A percentile compares a stretch with the other conserved stretches of the same genome.
Conservation (phyloP, 2,329 filamentous ascomycete genomes). For the Chaetomiaceae sp. region DNA sequence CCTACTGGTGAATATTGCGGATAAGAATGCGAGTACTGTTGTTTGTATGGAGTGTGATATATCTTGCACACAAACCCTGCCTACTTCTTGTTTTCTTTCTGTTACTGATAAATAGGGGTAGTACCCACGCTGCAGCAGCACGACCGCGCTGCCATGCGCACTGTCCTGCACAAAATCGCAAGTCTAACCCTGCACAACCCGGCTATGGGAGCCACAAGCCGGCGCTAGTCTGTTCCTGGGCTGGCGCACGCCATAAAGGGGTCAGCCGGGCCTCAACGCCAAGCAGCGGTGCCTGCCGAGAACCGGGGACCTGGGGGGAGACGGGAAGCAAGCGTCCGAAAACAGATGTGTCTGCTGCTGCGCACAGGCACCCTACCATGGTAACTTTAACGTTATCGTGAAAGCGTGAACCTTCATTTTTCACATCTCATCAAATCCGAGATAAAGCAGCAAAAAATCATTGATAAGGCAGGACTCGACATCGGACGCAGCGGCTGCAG, state of each 20-base stretch:
- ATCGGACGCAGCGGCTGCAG: not conserved
- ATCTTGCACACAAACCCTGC: too few relatives aligned
- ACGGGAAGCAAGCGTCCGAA: not conserved
- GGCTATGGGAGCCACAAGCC: constrained; percentile 6
- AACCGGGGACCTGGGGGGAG: not conserved
- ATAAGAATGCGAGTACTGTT: too few relatives aligned
- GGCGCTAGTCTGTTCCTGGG: constrained; percentile 10
- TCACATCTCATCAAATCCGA: not conserved
- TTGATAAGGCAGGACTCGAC: not conserved
- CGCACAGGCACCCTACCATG: too few relatives aligned
- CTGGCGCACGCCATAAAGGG: not conserved
- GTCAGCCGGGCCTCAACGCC: constrained; percentile 1
- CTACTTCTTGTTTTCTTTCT: too few relatives aligned
- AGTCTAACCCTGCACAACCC: not conserved
- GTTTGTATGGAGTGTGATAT: too few relatives aligned
- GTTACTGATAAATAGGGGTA: too few relatives aligned
- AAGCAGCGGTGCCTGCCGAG: constrained; percentile 6
- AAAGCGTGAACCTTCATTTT: not conserved
- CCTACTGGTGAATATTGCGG: too few relatives aligned
- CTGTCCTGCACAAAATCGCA: too few relatives aligned
- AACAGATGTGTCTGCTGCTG: not conserved
- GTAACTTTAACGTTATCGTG: too few relatives aligned
- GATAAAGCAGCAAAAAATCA: too few relatives aligned
- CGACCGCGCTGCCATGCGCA: too few relatives aligned
- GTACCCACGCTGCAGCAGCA: too few relatives aligned